Conservation (phyloP, 441 rosid genomes). For the Gossypium trilobum region DNA sequence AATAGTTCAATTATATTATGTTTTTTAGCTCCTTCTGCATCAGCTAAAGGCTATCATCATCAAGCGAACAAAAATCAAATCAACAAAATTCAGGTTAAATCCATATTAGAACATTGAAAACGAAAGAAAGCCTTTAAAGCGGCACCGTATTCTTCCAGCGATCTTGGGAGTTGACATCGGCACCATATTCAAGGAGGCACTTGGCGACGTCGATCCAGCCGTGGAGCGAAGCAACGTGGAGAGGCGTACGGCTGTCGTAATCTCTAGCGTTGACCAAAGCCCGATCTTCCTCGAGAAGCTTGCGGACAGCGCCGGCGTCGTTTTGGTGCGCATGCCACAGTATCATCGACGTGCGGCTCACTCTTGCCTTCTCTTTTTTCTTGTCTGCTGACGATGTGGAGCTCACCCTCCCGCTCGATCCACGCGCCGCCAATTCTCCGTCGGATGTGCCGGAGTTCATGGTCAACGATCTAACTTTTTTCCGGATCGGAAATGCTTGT, state of each 20-base stretch:
- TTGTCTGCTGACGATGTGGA: conserved; percentile 35
- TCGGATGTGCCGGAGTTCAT: conserved; percentile 41
- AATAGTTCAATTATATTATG: conserved; percentile 60
- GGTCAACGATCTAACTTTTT: background rate
- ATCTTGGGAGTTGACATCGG: conserved; percentile 97
- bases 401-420: conserved; percentile 19
- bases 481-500: background rate
- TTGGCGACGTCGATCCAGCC: conserved; percentile 88
- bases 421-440: conserved; percentile 25
- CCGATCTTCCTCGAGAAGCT: conserved; percentile 83
- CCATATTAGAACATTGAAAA: background rate
- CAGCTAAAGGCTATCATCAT: conserved; percentile 78
- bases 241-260: conserved; percentile 85
- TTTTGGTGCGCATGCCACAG: conserved; percentile 98
- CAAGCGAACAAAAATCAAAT: background rate
- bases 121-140: background rate
- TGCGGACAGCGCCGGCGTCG: conserved; percentile 73
- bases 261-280: conserved; percentile 82
- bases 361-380: conserved; percentile 94
- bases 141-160: conserved; percentile 94
- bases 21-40: conserved; percentile 96
- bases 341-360: conserved; percentile 86
- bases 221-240: conserved; percentile 90
- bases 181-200: conserved; percentile 73
- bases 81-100: background rate